Evolutionary conservation across 371 early-diverging fungal genomes (phyloP), one percentile per base, ranked within the genome.

Genomic region (Chytridiales sp.): DNA sequence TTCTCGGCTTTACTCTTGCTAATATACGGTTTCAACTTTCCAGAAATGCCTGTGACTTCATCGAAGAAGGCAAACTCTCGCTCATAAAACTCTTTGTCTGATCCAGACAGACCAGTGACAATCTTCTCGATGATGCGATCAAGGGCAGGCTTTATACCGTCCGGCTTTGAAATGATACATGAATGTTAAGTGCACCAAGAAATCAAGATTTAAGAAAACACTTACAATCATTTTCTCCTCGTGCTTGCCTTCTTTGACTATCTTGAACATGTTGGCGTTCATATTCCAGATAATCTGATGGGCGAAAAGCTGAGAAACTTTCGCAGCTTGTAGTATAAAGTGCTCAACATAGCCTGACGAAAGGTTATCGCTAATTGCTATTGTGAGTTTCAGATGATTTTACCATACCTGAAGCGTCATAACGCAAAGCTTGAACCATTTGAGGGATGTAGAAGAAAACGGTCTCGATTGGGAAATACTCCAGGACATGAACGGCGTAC

Each of bases 221-320:
- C 61, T 53, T 32, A 60, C 68, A 34, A 49, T 34, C 36, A 60
- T 35, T 6, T 31, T 46, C 24, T 62, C 63, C 47, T 63, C 63
- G 40, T 62, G 62, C 75, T 85, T 68, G 61, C 52, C 69, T 4
- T 87, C 91, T 56, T 93, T 92, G 67, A 93, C 92, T 19, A 68
- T 59, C 76, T 84, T 89, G 83, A 62, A 97, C 88, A 90, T 85
- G 77, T 99, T 99, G 43, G 99, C 99, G 38, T 95, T 89, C 94
- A 99, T 97, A 70, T 99, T 99, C 99, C 99, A 99, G 46, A 99
- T 97, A 47, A 99, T 95, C 73, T 99, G 98, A 74, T 99, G 99
- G 15, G 67, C 67, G 82, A 99, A 98, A 31, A 92, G 78, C 68
- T 95, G 98, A 5, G 94, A 94, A 0, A 87, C 85, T 59, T 85